phyloP scores from a whole-genome alignment of 2,329 filamentous ascomycete genomes.

The Pseudogymnoascus sp. region DNA sequence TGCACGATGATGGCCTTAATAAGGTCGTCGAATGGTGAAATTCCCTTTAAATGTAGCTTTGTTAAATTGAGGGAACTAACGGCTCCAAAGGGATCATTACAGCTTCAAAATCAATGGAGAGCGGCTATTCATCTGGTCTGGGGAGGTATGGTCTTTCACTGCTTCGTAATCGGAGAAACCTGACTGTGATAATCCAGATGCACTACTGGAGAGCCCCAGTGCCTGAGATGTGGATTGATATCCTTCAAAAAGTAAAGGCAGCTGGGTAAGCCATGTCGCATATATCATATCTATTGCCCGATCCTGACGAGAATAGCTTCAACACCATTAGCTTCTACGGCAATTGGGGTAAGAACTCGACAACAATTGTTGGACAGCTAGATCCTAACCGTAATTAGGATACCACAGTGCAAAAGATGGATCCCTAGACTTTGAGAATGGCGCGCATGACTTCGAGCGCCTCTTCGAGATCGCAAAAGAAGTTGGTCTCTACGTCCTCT shows the following conservation, averaged over 20 bases:
- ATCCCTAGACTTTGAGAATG: slow-evolving; percentile 43
- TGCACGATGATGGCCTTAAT: slow-evolving; percentile 41
- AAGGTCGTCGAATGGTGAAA: slow-evolving; percentile 37
- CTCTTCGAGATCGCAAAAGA: slow-evolving; percentile 47
- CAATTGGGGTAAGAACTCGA: slow-evolving; percentile 30
- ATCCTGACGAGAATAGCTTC: slow-evolving; percentile 29
- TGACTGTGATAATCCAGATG: slow-evolving; percentile 25
- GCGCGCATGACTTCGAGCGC: slow-evolving; percentile 44
- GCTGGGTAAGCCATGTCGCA: slow-evolving; percentile 24
- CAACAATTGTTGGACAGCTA: background rate
- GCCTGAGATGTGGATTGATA: slow-evolving; percentile 41
- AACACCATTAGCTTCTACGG: slow-evolving; percentile 41
- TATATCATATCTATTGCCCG: background rate
- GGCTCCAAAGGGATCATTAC: slow-evolving; percentile 39
- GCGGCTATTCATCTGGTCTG: slow-evolving; percentile 44
- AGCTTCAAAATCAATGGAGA: slow-evolving; percentile 45
- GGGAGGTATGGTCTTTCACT: slow-evolving; percentile 30
- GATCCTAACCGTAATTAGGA: slow-evolving; percentile 19
- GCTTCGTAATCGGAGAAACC: too few species aligned
- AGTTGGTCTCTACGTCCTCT: slow-evolving; percentile 47
- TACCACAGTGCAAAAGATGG: slow-evolving; percentile 39
- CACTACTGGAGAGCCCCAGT: slow-evolving; percentile 46
- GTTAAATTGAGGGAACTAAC: background rate
- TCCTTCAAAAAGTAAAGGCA: slow-evolving; percentile 46
- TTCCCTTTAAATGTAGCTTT: background rate